phyloP scores from a whole-genome alignment of 208 protist species.

The Leishmania arabica region DNA sequence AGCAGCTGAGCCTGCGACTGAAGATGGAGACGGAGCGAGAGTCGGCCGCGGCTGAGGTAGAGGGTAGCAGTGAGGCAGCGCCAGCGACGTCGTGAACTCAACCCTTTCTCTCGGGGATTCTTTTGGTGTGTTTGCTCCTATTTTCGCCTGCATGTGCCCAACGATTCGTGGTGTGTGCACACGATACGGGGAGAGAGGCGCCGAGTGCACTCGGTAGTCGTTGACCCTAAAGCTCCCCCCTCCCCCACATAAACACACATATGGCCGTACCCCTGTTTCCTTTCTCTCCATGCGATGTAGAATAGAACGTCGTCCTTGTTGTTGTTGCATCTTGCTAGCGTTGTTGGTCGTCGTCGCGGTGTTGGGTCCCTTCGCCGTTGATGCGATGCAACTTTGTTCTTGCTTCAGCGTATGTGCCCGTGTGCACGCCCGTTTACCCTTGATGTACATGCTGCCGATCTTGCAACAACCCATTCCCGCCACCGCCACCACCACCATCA shows the following conservation, averaged over 20 bases:
- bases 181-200: not conserved
- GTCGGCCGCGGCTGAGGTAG: constrained; percentile 26
- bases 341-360: not conserved
- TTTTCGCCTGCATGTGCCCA: not conserved
- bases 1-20: constrained; percentile 92
- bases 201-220: not conserved
- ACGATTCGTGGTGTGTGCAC: not conserved
- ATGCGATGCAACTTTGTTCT: not conserved
- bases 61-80: constrained; percentile 5
- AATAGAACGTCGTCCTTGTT: not conserved
- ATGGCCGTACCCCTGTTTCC: not conserved
- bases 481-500: not conserved
- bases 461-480: not conserved
- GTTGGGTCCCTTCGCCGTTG: not conserved
- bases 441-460: not conserved
- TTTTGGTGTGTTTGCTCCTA: not conserved
- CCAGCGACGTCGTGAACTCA: not conserved
- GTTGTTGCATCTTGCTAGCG: too few relatives aligned
- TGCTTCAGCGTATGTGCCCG: not conserved
- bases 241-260: not conserved
- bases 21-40: constrained; percentile 85
- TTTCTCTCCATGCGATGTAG: not conserved
- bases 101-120: not conserved
- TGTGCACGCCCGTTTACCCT: not conserved
- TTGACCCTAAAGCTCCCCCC: not conserved